Conservation (phyloP, 2,329 filamentous ascomycete species). For the Didymella segeticola region DNA sequence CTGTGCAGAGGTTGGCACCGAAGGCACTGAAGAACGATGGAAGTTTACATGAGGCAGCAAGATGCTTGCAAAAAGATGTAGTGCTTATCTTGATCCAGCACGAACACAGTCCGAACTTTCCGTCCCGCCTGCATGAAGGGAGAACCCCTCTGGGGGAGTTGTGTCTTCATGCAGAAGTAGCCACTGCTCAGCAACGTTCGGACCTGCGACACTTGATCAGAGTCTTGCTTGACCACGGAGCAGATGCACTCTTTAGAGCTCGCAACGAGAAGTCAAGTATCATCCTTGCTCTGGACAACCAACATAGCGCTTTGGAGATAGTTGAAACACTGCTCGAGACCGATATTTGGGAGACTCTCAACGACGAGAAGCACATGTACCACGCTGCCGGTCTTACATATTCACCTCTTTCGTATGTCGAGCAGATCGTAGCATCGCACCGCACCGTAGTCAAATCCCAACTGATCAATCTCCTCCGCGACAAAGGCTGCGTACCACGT, state of each 20-base stretch:
- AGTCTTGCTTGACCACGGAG: constrained; percentile 63
- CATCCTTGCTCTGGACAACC: constrained; percentile 65
- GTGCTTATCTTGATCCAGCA: constrained; percentile 64
- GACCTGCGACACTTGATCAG: constrained; percentile 56
- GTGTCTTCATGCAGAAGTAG: constrained; percentile 63
- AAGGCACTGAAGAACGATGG: constrained; percentile 68
- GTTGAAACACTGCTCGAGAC: constrained; percentile 67
- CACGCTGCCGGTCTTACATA: constrained; percentile 62
- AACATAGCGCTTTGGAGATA: constrained; percentile 61
- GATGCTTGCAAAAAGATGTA: constrained; percentile 63
- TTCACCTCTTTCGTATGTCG: constrained; percentile 70
- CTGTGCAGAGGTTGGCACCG: constrained; percentile 57
- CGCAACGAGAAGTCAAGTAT: constrained; percentile 64
- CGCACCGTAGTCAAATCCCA: constrained; percentile 26
- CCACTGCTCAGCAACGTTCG: constrained; percentile 41
- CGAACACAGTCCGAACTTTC: constrained; percentile 70
- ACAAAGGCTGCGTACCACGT: constrained; percentile 43
- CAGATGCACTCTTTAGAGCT: constrained; percentile 63
- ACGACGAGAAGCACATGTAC: constrained; percentile 61
- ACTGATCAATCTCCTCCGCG: constrained; percentile 39
- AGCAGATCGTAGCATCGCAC: constrained; percentile 31
- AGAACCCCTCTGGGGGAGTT: constrained; percentile 70
- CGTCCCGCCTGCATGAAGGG: constrained; percentile 67
- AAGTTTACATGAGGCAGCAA: constrained; percentile 69
- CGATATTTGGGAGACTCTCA: constrained; percentile 70